Conservation (phyloP, 768 basidiomycete species). For the Amanita thiersii region DNA sequence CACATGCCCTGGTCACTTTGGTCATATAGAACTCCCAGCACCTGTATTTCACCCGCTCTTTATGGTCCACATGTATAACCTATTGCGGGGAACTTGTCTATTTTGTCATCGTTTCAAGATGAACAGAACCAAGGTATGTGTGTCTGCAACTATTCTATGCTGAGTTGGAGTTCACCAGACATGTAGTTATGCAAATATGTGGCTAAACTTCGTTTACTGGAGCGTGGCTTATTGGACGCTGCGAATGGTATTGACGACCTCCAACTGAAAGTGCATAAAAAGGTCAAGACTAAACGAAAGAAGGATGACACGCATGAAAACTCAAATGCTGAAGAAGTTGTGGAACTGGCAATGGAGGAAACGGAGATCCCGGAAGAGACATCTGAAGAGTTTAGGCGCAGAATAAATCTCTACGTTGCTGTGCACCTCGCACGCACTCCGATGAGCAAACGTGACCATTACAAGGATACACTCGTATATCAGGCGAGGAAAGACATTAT, state of each 20-base stretch:
- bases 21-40: constrained; percentile 92
- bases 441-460: constrained; percentile 64
- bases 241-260: constrained; percentile 72
- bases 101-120: constrained; percentile 93
- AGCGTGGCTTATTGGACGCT: constrained; percentile 80
- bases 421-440: constrained; percentile 41
- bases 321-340: constrained; percentile 24
- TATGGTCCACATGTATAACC: constrained; percentile 82
- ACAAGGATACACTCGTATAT: constrained; percentile 86
- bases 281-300: constrained; percentile 24
- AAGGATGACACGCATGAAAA: constrained; percentile 34
- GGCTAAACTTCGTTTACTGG: constrained; percentile 81
- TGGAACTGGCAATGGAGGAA: constrained; percentile 23
- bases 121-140: constrained; percentile 56
- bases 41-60: constrained; percentile 97
- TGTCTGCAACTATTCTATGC: neutral
- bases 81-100: constrained; percentile 82
- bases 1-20: constrained; percentile 96
- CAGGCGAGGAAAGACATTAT: constrained; percentile 81
- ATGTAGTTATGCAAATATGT: constrained; percentile 71
- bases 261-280: constrained; percentile 28
- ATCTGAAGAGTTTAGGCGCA: constrained; percentile 48
- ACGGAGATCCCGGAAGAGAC: constrained; percentile 46
- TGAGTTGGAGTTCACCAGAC: constrained; percentile 6
- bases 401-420: constrained; percentile 60